Evolutionary conservation across 192 early-diverging fungal species (phyloP).

Genomic region (Gigaspora rosea): DNA sequence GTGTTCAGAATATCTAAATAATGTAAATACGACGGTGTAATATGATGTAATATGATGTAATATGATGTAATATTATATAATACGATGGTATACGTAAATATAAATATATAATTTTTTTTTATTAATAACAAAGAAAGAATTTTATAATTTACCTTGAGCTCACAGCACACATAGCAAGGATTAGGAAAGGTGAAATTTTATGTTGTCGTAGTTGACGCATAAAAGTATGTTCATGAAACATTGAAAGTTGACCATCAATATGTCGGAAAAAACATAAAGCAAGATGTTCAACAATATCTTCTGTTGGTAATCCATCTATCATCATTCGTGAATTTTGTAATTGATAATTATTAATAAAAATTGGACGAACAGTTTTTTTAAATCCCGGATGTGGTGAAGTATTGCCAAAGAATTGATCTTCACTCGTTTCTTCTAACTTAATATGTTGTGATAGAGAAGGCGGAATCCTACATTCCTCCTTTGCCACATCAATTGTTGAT

Average conservation of each 20-base stretch:
- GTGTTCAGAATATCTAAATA: slow-evolving; percentile 47
- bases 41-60: too few relatives aligned
- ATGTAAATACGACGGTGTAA: background rate
- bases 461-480: background rate
- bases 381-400: slow-evolving; percentile 3
- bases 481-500: background rate
- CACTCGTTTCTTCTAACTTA: background rate
- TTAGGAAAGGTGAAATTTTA: slow-evolving; percentile 48
- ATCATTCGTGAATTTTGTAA: background rate
- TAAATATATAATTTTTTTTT: too few relatives aligned
- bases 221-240: slow-evolving; percentile 53
- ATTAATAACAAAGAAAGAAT: too few relatives aligned
- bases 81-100: background rate
- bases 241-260: slow-evolving; percentile 45
- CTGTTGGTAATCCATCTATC: slow-evolving; percentile 38
- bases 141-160: slow-evolving; percentile 44
- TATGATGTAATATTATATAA: background rate
- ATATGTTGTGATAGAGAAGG: too few relatives aligned
- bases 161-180: slow-evolving; percentile 48
- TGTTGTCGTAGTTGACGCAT: slow-evolving; percentile 44
- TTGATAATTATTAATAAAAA: background rate
- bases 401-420: background rate
- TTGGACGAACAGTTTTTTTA: background rate
- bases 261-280: slow-evolving; percentile 50
- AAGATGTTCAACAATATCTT: slow-evolving; percentile 54